Percentiles rank a stretch among this genome's conserved stretches.
These are phyloP conservation scores for Helicocarpus griseus DNA, from an alignment of 2,329 filamentous ascomycete genomes.

Conservation along the genomic window DNA sequence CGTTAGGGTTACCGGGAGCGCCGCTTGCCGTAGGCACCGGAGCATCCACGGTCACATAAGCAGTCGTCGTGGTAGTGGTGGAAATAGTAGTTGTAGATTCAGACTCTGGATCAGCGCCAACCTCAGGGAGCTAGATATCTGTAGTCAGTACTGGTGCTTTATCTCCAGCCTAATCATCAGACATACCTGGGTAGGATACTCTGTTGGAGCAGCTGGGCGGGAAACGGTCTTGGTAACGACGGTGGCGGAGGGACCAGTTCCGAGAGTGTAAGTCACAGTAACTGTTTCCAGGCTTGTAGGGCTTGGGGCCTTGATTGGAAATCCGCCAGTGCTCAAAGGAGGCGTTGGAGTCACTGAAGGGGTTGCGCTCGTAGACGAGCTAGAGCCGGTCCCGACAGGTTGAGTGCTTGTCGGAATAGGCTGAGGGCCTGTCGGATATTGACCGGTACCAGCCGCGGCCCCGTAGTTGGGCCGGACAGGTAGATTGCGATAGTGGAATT, in stretches of 20 bases:
- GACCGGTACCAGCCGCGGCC: constrained; percentile 3
- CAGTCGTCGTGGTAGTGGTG: constrained; percentile 21
- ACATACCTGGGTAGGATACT: background rate
- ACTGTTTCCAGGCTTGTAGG: constrained; percentile 14
- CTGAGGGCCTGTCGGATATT: background rate
- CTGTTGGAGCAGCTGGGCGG: constrained; percentile 20
- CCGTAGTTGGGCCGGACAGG: background rate
- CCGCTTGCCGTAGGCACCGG: background rate
- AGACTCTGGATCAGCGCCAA: background rate
- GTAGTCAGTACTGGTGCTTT: background rate
- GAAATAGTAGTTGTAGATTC: constrained; percentile 20
- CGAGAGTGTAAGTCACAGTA: constrained; percentile 32
- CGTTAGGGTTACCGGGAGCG: constrained; percentile 4
- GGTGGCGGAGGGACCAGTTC: constrained; percentile 24
- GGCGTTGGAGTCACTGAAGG: background rate
- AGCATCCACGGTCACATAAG: constrained; percentile 13
- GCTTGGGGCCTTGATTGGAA: background rate
- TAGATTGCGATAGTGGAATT: constrained; percentile 5
- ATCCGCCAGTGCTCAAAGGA: background rate
- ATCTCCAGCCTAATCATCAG: background rate
- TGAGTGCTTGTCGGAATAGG: background rate
- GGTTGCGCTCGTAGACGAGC: background rate
- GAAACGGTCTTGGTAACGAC: constrained; percentile 31
- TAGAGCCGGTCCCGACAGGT: background rate
- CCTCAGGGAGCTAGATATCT: background rate